These are phyloP conservation scores for Thelonectria olida DNA, from an alignment of 2,329 filamentous ascomycete genomes.

Conservation along the genomic window DNA sequence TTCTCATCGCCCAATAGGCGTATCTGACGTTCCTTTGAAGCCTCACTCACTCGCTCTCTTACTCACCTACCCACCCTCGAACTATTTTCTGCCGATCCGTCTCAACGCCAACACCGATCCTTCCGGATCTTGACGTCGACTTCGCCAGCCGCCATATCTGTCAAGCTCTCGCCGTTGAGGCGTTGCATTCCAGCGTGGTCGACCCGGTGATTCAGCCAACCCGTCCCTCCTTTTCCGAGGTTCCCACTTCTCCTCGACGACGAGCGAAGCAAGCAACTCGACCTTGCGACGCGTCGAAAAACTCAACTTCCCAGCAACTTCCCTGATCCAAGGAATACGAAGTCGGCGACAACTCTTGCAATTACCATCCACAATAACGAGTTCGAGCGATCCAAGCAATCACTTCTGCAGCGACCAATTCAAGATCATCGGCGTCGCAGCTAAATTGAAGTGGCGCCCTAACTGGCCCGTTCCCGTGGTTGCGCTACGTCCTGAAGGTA, in stretches of 20 bases:
- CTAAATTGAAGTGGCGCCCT: conserved; percentile 38
- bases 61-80: conserved; percentile 24
- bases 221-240: conserved; percentile 21
- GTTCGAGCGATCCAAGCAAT: conserved; percentile 31
- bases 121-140: conserved; percentile 14
- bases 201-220: conserved; percentile 30
- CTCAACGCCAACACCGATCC: conserved; percentile 7
- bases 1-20: conserved; percentile 21
- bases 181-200: conserved; percentile 37
- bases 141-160: conserved; percentile 18
- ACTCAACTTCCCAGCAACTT: conserved; percentile 1
- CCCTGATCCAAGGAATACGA: conserved; percentile 8
- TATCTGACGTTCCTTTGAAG: conserved; percentile 19
- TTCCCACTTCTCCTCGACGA: background rate
- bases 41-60: conserved; percentile 18
- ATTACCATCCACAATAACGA: conserved; percentile 24
- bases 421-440: conserved; percentile 31
- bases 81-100: conserved; percentile 22
- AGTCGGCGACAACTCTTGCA: conserved; percentile 6
- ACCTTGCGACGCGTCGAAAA: conserved; percentile 21
- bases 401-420: conserved; percentile 24
- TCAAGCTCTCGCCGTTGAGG: conserved; percentile 20
- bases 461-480: conserved; percentile 29
- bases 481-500: conserved; percentile 33
- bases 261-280: conserved; percentile 11